phyloP scores from a whole-genome alignment of 1,139 yeast species.

The Ogataea hybrid region DNA sequence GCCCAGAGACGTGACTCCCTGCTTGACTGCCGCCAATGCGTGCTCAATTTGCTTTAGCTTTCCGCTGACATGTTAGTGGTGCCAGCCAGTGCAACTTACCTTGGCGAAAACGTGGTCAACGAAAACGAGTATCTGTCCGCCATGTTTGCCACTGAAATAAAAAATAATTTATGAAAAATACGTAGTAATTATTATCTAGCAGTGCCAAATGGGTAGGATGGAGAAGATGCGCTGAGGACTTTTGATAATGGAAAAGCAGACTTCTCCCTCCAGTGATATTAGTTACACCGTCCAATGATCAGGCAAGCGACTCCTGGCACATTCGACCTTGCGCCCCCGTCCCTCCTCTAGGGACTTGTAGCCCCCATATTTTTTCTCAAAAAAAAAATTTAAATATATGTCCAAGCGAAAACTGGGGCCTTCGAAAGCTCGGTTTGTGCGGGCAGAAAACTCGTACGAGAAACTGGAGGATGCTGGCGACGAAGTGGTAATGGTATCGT shows the following conservation, averaged over 20 bases:
- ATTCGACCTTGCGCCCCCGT: too few relatives aligned
- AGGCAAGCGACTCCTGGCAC: too few relatives aligned
- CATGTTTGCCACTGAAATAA: slow-evolving; percentile 43
- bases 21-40: slow-evolving; percentile 95
- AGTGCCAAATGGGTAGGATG: too few relatives aligned
- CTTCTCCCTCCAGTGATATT: too few relatives aligned
- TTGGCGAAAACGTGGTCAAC: slow-evolving; percentile 93
- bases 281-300: too few relatives aligned
- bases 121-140: slow-evolving; percentile 98
- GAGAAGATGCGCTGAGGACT: too few relatives aligned
- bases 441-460: slow-evolving; percentile 12
- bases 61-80: slow-evolving; percentile 57
- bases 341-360: not conserved
- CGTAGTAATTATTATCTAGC: too few relatives aligned
- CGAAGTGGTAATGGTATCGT: slow-evolving; percentile 14
- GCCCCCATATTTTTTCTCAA: not conserved
- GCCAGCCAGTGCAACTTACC: slow-evolving; percentile 48
- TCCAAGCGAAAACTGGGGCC: slow-evolving; percentile 6
- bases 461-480: slow-evolving; percentile 12
- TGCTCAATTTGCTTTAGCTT: slow-evolving; percentile 97
- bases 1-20: slow-evolving; percentile 96
- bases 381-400: slow-evolving; percentile 4
- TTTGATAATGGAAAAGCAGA: too few relatives aligned
- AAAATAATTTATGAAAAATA: not conserved
- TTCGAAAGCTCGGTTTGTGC: slow-evolving; percentile 1